These are phyloP conservation scores for Tetrapisispora namnaoensis DNA, from an alignment of 805 yeast genomes.

Conservation along the genomic window DNA sequence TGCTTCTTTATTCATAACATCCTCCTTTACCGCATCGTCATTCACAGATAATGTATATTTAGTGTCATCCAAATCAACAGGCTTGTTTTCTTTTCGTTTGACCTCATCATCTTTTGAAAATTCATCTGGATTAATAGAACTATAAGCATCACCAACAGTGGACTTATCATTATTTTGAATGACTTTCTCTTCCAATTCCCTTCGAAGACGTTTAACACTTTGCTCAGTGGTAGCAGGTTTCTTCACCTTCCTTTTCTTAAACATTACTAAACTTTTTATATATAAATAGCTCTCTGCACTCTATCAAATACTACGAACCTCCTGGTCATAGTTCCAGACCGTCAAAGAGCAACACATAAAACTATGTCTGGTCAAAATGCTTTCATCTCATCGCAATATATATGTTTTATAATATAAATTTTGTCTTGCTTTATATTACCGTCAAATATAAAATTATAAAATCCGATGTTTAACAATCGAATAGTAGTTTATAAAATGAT, in stretches of 20 bases:
- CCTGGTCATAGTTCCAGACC: too few species aligned
- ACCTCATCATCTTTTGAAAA: neutral
- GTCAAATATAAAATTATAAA: neutral
- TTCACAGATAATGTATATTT: neutral
- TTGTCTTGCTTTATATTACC: neutral
- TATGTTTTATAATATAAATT: neutral
- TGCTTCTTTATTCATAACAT: conserved; percentile 2
- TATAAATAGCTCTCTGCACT: too few species aligned
- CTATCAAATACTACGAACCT: too few species aligned
- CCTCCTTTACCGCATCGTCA: conserved; percentile 5
- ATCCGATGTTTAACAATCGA: neutral
- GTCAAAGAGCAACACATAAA: too few species aligned
- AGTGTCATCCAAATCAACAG: neutral
- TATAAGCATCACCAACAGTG: too few species aligned
- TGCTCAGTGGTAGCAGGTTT: neutral
- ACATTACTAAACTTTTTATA: neutral
- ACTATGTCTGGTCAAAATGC: too few species aligned
- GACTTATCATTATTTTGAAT: neutral
- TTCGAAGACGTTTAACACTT: neutral
- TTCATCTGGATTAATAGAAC: neutral
- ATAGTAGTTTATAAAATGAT: neutral
- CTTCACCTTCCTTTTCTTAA: neutral
- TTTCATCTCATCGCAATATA: neutral
- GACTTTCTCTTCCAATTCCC: neutral
- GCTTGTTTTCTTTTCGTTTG: neutral